Conservation (phyloP, 208 protist species). For the Trypanosoma scelopori region DNA sequence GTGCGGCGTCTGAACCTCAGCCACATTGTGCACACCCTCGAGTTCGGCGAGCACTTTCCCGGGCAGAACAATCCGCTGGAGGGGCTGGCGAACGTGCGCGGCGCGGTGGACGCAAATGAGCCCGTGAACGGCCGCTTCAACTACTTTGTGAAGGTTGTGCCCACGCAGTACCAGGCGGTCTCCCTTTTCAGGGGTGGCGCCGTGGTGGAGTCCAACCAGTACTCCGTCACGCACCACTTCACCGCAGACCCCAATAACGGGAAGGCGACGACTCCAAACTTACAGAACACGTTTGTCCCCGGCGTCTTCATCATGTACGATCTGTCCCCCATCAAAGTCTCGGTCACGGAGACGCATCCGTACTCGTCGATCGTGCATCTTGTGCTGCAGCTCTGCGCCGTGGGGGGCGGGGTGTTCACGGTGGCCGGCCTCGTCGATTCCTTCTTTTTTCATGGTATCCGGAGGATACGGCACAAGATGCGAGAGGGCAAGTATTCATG, state of each 20-base stretch:
- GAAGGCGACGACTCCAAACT: background rate
- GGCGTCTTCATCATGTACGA: constrained; percentile 91
- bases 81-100: constrained; percentile 35
- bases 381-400: constrained; percentile 65
- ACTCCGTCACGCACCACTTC: constrained; percentile 88
- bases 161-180: constrained; percentile 64
- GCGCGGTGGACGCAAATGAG: constrained; percentile 19
- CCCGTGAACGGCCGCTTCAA: constrained; percentile 76
- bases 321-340: constrained; percentile 78
- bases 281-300: constrained; percentile 32
- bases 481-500: constrained; percentile 51
- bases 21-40: constrained; percentile 77
- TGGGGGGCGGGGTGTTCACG: constrained; percentile 66
- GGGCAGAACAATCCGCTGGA: constrained; percentile 80
- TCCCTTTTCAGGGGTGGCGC: constrained; percentile 33
- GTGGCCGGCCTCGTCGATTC: constrained; percentile 60
- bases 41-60: constrained; percentile 77
- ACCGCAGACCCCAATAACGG: constrained; percentile 23
- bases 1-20: constrained; percentile 64
- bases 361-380: constrained; percentile 65
- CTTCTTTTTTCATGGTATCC: constrained; percentile 48
- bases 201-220: constrained; percentile 80
- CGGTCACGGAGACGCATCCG: constrained; percentile 44
- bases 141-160: constrained; percentile 88
- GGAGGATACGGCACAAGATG: constrained; percentile 38